Evolutionary conservation across 2,329 filamentous ascomycete genomes (phyloP).

Genomic region (Monilinia vaccinii-corymbosi): DNA sequence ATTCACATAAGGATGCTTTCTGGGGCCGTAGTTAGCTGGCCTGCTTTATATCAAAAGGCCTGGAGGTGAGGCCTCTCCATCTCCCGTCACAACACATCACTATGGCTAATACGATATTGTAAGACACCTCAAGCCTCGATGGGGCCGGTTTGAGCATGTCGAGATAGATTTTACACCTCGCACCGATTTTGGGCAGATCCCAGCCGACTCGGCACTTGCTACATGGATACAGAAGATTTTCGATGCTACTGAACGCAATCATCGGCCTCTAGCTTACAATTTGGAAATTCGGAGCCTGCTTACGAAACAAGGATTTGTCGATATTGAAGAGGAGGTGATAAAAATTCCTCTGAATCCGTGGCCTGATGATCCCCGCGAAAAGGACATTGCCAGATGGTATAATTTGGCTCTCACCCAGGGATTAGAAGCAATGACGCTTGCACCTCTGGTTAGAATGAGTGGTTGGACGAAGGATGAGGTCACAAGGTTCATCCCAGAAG

Average conservation of each 20-base stretch:
- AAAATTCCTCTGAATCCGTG: conserved; percentile 67
- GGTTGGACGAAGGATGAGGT: conserved; percentile 55
- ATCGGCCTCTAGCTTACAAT: conserved; percentile 58
- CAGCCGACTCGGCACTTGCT: conserved; percentile 46
- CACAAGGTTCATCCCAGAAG: conserved; percentile 49
- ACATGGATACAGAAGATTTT: conserved; percentile 64
- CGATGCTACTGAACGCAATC: conserved; percentile 55
- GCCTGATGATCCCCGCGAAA: conserved; percentile 53
- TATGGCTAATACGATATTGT: conserved; percentile 16
- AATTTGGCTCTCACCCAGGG: conserved; percentile 68
- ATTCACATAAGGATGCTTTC: conserved; percentile 74
- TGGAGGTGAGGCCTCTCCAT: conserved; percentile 44
- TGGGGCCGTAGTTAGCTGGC: conserved; percentile 72
- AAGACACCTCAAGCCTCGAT: conserved; percentile 61
- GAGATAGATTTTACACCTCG: conserved; percentile 78
- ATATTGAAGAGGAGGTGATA: conserved; percentile 63
- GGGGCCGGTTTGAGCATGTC: conserved; percentile 75
- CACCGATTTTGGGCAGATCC: conserved; percentile 57
- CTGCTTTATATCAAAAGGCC: conserved; percentile 60
- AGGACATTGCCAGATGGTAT: conserved; percentile 72
- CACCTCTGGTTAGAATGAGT: conserved; percentile 59
- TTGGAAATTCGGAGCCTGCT: conserved; percentile 51
- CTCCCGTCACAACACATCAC: background rate
- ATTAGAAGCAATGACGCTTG: conserved; percentile 63
- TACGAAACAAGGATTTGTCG: conserved; percentile 64